These are phyloP conservation scores for Turritis glabra DNA, from an alignment of 345 rosid species.

Conservation along the genomic window DNA sequence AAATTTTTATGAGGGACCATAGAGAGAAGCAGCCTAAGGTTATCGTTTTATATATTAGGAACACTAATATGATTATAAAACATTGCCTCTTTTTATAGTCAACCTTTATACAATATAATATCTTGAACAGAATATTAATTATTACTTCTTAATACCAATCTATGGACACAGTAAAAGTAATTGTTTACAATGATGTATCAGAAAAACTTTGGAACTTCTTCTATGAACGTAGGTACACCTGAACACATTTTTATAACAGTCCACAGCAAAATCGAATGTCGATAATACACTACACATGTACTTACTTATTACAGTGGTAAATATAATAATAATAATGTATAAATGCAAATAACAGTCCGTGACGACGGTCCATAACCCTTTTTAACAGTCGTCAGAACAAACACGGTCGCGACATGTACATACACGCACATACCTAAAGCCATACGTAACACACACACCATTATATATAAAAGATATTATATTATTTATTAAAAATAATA, in stretches of 20 bases:
- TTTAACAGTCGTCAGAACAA: slow-evolving; percentile 40
- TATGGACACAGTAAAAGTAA: neutral
- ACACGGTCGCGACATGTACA: slow-evolving; percentile 42
- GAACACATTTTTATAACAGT: slow-evolving; percentile 2
- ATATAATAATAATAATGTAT: neutral
- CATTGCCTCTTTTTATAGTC: neutral
- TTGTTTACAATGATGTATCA: neutral
- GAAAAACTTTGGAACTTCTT: neutral
- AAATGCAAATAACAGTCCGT: slow-evolving; percentile 30
- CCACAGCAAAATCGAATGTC: slow-evolving; percentile 25
- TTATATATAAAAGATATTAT: slow-evolving; percentile 16
- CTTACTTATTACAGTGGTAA: slow-evolving; percentile 11
- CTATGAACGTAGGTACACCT: slow-evolving; percentile 21
- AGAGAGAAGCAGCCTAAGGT: neutral
- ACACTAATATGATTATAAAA: neutral
- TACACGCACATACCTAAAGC: slow-evolving; percentile 40
- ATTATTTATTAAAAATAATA: neutral
- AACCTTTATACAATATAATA: neutral
- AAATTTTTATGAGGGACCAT: neutral
- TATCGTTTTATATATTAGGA: neutral
- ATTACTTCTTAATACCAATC: neutral
- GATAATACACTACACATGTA: slow-evolving; percentile 24
- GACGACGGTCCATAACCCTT: slow-evolving; percentile 39
- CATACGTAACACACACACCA: slow-evolving; percentile 38
- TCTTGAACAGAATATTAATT: neutral